Base-by-base conservation (phyloP, 192 early-diverging fungal species). In the Umbelopsis isabellina region DNA sequence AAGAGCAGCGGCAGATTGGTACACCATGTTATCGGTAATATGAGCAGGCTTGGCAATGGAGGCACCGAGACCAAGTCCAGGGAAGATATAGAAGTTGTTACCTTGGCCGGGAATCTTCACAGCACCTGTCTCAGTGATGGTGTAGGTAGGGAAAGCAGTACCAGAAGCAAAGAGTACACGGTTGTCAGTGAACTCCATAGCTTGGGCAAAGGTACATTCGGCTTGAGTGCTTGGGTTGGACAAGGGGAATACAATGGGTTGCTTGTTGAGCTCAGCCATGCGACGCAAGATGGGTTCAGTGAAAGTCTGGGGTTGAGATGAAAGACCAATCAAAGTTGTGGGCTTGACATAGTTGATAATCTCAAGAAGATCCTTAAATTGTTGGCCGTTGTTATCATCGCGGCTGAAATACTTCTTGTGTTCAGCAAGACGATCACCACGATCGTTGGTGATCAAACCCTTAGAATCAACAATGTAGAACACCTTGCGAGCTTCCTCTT, bases 41-140 rank as follows among this genome's bases (percentile, higher is more conserved):
- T 67, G 64, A 25, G 68, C 72, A 25, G 96, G 87, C 69, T 87
- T 82, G 55, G 92, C 90, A 49, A 97, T 82, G 49, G 89, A 85
- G 51, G 92, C 86, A 35, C 97, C 97, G 35, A 97, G 84, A 23
- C 97, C 97, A 48, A 98, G 88, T 65, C 94, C 94, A 49, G 97
- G 97, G 46, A 97, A 98, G 68, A 97, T 93, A 79, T 96, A 98
- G 91, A 92, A 94, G 85, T 97, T 97, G 84, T 97, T 95, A 72
- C 93, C 95, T 83, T 97, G 94, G 20, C 92, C 93, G 8, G 94
- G 93, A 45, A 91, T 77, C 22, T 77, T 73, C 23, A 85, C 52
- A 65, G 86, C 71, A 13, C 86, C 83, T 1, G 86, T 88, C 35
- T 82, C 77, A 11, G 91, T 87, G 46, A 91, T 80, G 5, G 83